A percentile compares a stretch with the other conserved stretches of the same genome.
Evolutionary conservation across 2,329 filamentous ascomycete species (phyloP).

Genomic region (Raffaelea arxii): DNA sequence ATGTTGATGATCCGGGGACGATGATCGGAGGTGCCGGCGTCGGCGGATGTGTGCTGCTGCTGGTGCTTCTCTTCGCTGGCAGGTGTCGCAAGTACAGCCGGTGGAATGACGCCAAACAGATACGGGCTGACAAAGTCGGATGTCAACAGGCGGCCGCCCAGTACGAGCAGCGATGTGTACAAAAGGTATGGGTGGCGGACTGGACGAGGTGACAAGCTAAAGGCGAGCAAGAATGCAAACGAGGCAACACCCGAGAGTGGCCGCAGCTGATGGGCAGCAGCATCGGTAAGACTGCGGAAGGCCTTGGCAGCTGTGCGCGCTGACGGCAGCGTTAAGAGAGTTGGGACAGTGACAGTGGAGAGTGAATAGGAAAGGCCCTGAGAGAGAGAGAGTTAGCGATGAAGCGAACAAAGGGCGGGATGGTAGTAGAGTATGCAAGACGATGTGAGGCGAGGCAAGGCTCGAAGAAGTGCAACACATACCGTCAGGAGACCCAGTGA

Average conservation of each 20-base stretch:
- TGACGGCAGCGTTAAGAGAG: conserved; percentile 71
- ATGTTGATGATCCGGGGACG: conserved; percentile 35
- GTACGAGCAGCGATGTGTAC: conserved; percentile 66
- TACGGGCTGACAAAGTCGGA: conserved; percentile 38
- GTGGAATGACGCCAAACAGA: conserved; percentile 27
- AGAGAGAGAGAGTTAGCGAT: not conserved
- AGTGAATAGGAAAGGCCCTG: conserved; percentile 87
- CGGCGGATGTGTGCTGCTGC: conserved; percentile 13
- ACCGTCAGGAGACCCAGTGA: conserved; percentile 83
- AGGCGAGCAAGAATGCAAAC: conserved; percentile 67
- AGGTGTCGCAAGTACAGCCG: no score
- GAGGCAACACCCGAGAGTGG: conserved; percentile 60
- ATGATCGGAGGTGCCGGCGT: not conserved
- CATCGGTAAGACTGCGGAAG: conserved; percentile 55
- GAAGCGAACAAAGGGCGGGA: not conserved
- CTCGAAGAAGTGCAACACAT: no score
- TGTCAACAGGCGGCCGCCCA: conserved; percentile 47
- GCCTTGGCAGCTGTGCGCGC: conserved; percentile 61
- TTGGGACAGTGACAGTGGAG: conserved; percentile 66
- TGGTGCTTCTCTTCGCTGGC: conserved; percentile 15
- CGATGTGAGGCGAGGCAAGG: no score
- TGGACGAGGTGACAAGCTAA: conserved; percentile 61
- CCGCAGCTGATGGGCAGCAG: conserved; percentile 56
- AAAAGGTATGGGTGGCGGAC: conserved; percentile 81
- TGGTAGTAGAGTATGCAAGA: not conserved